Conservation (phyloP, 345 rosid genomes). For the Isatis tinctoria region DNA sequence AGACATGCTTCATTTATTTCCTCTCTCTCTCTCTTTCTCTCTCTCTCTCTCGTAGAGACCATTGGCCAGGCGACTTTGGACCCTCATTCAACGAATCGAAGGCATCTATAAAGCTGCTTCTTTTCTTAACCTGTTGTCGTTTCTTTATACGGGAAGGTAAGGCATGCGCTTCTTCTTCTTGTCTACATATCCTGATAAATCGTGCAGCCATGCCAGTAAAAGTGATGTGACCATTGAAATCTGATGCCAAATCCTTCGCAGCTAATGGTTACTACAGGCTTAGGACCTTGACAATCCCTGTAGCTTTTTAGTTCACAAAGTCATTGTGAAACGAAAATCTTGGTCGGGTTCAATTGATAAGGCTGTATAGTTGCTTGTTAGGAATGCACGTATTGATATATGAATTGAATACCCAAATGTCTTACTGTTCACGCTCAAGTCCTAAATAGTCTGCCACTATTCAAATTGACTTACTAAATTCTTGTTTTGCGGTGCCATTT, state of each 20-base stretch:
- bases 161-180: neutral
- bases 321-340: neutral
- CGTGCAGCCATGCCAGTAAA: neutral
- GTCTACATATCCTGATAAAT: neutral
- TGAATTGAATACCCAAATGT: too few relatives aligned
- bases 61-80: constrained; percentile 76
- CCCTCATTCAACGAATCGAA: constrained; percentile 67
- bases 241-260: neutral
- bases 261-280: neutral
- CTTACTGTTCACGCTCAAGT: too few relatives aligned
- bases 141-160: constrained; percentile 93
- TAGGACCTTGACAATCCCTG: neutral
- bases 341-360: neutral
- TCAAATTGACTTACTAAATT: neutral
- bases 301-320: neutral
- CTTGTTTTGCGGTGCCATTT: neutral
- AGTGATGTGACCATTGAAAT: neutral
- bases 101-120: constrained; percentile 91
- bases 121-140: constrained; percentile 77
- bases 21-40: neutral
- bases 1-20: neutral
- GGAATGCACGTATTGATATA: too few relatives aligned
- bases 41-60: constrained; percentile 58
- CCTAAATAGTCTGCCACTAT: too few relatives aligned
- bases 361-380: neutral